Evolutionary conservation across 2,329 filamentous ascomycete genomes (phyloP), one percentile per base, ranked within the genome.

Genomic region (Alternaria burnsii): DNA sequence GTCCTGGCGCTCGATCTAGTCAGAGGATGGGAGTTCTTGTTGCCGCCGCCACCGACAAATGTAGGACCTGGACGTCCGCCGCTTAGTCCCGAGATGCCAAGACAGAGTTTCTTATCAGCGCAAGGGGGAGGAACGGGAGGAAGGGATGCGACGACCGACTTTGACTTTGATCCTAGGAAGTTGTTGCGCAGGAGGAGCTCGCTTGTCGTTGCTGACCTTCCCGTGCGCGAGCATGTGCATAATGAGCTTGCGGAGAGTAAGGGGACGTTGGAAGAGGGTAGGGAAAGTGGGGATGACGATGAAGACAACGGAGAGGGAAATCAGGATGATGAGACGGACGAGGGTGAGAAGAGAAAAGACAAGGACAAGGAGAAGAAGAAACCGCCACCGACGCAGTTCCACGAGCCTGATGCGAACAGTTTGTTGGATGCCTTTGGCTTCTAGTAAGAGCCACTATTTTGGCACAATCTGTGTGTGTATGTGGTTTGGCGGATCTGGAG

Each of bases 401-500:
- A 96, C 70, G 95, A 99, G 78, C 95, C 95, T n/a, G 93, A 97
- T 80, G 86, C 91, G 28, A 92, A 88, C 76, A 94, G 92, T 60
- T 80, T 99, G 73, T 83, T 98, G 70, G 94, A 98, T 82, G 94
- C 87, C 76, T 98, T 98, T 85, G 94, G 94, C 1, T 95, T 98
- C 75, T 98, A 73, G 47, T 38, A 40, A n/a, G 34, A n/a, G 7
- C 16, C 8, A 7, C 8, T n/a, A 7, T 6, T n/a, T 4, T n/a
- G 34, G 16, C 16, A 38, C 3, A 7, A 1, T n/a, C 0, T 14
- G 34, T 38, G 1, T 0, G 8, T 6, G 0, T 12, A 34, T 34
- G 32, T 12, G 12, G 32, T 1, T 11, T 30, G 28, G 9, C 10
- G 28, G 9, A 1, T 30, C 7, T 10, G 28, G 28, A 11, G 32